phyloP scores from a whole-genome alignment of 2,329 filamentous ascomycete species.

The Thyridium curvatum region DNA sequence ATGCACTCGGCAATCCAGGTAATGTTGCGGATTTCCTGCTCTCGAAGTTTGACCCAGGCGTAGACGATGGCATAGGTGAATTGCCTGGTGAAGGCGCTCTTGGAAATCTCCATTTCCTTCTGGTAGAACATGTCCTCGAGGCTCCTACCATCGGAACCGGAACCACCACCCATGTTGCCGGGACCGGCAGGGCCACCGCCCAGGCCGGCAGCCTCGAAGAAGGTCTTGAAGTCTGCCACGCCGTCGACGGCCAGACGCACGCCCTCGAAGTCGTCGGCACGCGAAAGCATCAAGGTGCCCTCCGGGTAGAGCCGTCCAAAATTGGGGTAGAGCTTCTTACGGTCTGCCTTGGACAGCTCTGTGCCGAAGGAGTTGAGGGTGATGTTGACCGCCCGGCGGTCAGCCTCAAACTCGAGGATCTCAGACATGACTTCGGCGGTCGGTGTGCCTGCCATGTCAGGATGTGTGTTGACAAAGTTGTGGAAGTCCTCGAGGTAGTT shows the following conservation, averaged over 20 bases:
- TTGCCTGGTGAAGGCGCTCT: conserved; percentile 89
- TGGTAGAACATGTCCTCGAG: conserved; percentile 98
- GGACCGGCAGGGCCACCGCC: conserved; percentile 65
- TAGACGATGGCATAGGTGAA: conserved; percentile 95
- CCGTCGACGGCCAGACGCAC: conserved; percentile 92
- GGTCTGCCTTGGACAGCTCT: conserved; percentile 85
- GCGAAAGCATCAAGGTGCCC: conserved; percentile 88
- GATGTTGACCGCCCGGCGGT: conserved; percentile 96
- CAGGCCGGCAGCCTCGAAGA: conserved; percentile 87
- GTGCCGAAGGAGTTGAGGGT: conserved; percentile 98
- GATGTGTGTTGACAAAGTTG: conserved; percentile 83
- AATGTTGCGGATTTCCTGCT: conserved; percentile 99
- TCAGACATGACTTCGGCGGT: conserved; percentile 94
- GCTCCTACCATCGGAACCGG: conserved; percentile 77
- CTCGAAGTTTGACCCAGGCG: conserved; percentile 93
- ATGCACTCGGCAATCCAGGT: conserved; percentile 99
- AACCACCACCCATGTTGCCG: conserved; percentile 78
- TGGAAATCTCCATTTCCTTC: conserved; percentile 98
- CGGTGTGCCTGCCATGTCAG: conserved; percentile 80
- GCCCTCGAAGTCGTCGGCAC: conserved; percentile 90
- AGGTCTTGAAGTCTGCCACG: conserved; percentile 86
- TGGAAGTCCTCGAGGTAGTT: conserved; percentile 99
- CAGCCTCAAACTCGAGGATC: conserved; percentile 93
- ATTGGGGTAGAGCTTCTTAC: conserved; percentile 91
- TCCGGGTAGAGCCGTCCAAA: conserved; percentile 92